Evolutionary conservation across 345 rosid genomes (phyloP), one percentile per base, ranked within the genome.

Genomic region (Acer negundo): DNA sequence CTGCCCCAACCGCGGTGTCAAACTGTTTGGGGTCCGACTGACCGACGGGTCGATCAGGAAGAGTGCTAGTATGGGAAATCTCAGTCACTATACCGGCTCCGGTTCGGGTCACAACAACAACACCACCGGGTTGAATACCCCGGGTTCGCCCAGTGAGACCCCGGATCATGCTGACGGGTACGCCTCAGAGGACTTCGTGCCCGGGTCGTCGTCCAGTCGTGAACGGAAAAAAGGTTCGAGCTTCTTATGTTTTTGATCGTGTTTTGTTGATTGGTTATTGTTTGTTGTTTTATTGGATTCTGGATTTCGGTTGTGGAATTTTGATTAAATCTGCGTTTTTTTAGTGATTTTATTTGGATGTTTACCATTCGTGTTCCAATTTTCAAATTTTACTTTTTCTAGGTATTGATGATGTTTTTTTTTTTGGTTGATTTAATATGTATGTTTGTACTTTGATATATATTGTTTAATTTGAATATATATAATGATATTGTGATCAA

Each of bases 51-150:
- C 88, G 79, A 91, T 97, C 82, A 87, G 97, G 79, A 97, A 94
- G 86, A 91, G 98, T 80, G 99, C 98, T 10, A 94, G 98, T 83
- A 97, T 94, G 97, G 93, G 99, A 11, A 97, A 93, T 82, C 88
- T 92, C 78, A 87, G 86, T 79, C 94, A 92, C 78, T 92, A 86
- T 61, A 51, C 89, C 46, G 97, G 94, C 70, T 86, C 91, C 82
- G 84, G 62, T 71, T 85, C 89, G 38, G 86, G 74, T 8, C 76
- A 72, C 55, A 86, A 82, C 62, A 85, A 80, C 42, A 84, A 77
- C 16, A 22, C 63, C 0, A 84, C 78, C 77, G 90, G 85, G 70
- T 81, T 87, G 6, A 87, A 81, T 58, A 83, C 82, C 72, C 87
- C 92, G 8, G 90, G 84, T 83, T 92, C 97, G 13, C 95, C 94